phyloP scores from a whole-genome alignment of 2,329 filamentous ascomycete genomes.

The Xenoacremonium recifei region DNA sequence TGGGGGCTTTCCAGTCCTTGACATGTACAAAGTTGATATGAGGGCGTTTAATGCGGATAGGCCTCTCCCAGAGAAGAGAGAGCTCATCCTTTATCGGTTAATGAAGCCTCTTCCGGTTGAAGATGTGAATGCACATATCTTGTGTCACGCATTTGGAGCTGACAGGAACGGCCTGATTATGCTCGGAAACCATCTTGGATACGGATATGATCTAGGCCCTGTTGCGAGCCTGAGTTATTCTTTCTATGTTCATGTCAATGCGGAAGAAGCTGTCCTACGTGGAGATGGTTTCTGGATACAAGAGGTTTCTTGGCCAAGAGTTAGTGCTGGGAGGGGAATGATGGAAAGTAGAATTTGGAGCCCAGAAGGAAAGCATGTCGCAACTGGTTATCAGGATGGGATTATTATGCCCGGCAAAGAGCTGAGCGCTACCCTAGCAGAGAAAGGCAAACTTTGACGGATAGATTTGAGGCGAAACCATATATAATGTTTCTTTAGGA shows the following conservation, averaged over 20 bases:
- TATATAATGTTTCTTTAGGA: no score
- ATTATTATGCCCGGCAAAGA: conserved; percentile 34
- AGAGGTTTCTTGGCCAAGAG: conserved; percentile 48
- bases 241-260: conserved; percentile 52
- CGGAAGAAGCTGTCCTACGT: conserved; percentile 46
- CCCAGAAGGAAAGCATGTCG: conserved; percentile 50
- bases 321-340: conserved; percentile 44
- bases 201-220: conserved; percentile 39
- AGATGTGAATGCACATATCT: conserved; percentile 44
- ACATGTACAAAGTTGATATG: conserved; percentile 58
- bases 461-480: no score
- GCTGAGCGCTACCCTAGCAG: not conserved
- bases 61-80: conserved; percentile 43
- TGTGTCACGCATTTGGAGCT: conserved; percentile 49
- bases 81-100: conserved; percentile 50
- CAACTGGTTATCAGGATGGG: conserved; percentile 55
- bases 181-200: conserved; percentile 47
- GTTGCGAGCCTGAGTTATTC: conserved; percentile 50
- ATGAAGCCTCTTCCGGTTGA: conserved; percentile 40
- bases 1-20: conserved; percentile 47
- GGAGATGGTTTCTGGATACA: conserved; percentile 53
- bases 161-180: conserved; percentile 56
- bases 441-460: conserved; percentile 3
- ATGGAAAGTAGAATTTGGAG: conserved; percentile 55
- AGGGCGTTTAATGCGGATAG: conserved; percentile 40